Conservation (phyloP, 129 eudicot species). For the Sambucus nigra region DNA sequence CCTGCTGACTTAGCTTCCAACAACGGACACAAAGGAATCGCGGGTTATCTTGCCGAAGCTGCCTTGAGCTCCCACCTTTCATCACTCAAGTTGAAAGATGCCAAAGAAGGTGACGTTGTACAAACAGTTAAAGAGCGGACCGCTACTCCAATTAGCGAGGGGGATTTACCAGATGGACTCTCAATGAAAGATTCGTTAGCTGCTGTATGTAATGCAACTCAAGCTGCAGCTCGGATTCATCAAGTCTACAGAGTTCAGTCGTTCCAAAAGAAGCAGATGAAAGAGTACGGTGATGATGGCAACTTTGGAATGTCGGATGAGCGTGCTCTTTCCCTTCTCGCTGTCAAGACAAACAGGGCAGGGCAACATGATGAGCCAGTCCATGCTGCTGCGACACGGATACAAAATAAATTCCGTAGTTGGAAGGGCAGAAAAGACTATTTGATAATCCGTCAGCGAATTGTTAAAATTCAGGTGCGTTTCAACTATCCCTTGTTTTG, state of each 20-base stretch:
- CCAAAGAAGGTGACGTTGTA: slow-evolving; percentile 39
- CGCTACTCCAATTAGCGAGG: slow-evolving; percentile 51
- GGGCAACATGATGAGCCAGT: slow-evolving; percentile 64
- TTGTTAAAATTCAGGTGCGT: slow-evolving; percentile 88
- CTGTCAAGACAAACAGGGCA: slow-evolving; percentile 47
- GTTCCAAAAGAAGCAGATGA: slow-evolving; percentile 70
- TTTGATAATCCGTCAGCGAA: slow-evolving; percentile 58
- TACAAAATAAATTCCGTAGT: slow-evolving; percentile 84
- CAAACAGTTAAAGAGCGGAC: slow-evolving; percentile 60
- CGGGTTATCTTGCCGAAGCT: slow-evolving; percentile 85
- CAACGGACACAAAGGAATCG: slow-evolving; percentile 93
- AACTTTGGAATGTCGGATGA: slow-evolving; percentile 63
- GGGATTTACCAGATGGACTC: slow-evolving; percentile 49
- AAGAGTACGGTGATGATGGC: slow-evolving; percentile 47
- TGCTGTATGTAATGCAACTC: slow-evolving; percentile 93
- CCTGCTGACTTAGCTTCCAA: slow-evolving; percentile 85
- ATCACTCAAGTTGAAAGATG: slow-evolving; percentile 48
- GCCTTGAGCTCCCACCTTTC: slow-evolving; percentile 65
- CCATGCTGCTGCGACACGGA: slow-evolving; percentile 79
- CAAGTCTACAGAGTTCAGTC: slow-evolving; percentile 90
- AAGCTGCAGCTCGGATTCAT: slow-evolving; percentile 92
- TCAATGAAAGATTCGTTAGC: slow-evolving; percentile 85
- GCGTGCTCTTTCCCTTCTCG: slow-evolving; percentile 64
- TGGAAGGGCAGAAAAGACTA: slow-evolving; percentile 88
- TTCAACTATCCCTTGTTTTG: not conserved